Base-by-base conservation (phyloP, 225 moss, liverwort and hornwort genomes). In the Marchantia paleacea region DNA sequence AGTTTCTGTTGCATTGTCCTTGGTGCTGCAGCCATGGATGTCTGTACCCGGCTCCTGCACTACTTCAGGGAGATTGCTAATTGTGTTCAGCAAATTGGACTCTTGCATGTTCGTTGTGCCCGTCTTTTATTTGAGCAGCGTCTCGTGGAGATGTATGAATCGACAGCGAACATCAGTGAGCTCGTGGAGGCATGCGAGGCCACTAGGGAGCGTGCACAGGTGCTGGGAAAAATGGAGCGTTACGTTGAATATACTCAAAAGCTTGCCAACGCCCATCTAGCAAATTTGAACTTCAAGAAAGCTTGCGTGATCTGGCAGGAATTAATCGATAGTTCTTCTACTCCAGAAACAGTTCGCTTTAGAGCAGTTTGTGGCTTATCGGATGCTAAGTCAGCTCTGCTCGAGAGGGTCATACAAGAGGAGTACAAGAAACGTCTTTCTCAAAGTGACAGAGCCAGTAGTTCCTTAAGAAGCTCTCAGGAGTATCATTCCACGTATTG, bases 91-190 rank as follows among this genome's bases (percentile, higher is more conserved):
- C 31, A 11, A 68, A 73, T 72, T 61, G 50, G 15, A 19, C 26
- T 48, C 52, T 83, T 54, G 51, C 54, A 28, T 76, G 60, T 76
- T 60, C 64, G 53, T 75, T 79, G 58, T 54, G 78, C 72, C n/a
- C 62, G 24, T 18, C 62, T 24, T 22, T 30, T 83, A 24, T 76
- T 51, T 84, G 24, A 80, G 69, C 92, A 97, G 97, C 91, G 91
- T 58, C 90, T 99, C 20, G 83, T 90, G 89, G 97, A 95, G 85
- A 81, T 99, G 31, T 88, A 92, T 84, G 92, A 95, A 82, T 78
- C 82, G 65, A 90, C 91, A 70, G 93, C 73, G 57, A 89, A 95
- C 66, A 82, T 79, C 47, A 87, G 85, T 65, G 91, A 89, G 76
- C 86, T 92, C 81, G 82, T 90, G 71, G 90, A 91, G 72, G 92